Evolutionary conservation across 2,329 filamentous ascomycete species (phyloP).

Genomic region (Aspergillus eucalypticola): DNA sequence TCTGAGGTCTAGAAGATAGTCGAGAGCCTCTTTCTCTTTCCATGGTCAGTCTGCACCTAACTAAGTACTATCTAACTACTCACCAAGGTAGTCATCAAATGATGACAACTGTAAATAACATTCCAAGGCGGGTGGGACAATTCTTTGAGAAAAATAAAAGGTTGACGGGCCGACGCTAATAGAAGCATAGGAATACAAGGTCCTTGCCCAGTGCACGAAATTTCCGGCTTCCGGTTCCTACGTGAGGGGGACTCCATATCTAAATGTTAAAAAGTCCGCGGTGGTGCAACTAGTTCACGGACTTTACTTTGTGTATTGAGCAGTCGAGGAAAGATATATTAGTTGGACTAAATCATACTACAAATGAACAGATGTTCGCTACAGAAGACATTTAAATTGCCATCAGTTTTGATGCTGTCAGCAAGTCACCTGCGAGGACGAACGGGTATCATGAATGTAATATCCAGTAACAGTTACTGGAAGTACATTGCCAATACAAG

Average conservation of each 20-base stretch:
- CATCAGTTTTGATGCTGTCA: background rate
- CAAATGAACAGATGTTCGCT: background rate
- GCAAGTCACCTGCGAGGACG: background rate
- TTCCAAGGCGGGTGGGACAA: constrained; percentile 16
- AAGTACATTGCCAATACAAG: constrained; percentile 1
- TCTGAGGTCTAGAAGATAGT: no score
- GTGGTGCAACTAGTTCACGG: constrained; percentile 18
- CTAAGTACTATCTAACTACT: no score
- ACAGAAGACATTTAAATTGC: background rate
- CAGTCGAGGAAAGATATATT: no score
- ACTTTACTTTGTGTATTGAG: background rate
- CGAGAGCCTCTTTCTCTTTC: no score
- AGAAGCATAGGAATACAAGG: constrained; percentile 8
- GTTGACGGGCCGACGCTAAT: constrained; percentile 21
- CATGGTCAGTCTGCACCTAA: no score
- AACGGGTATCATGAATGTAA: background rate
- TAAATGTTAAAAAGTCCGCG: constrained; percentile 15
- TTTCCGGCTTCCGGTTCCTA: constrained; percentile 16
- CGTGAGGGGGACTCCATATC: no score
- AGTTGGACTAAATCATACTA: background rate
- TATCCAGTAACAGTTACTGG: background rate
- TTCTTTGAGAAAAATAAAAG: constrained; percentile 6
- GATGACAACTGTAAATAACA: no score
- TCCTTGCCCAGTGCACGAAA: constrained; percentile 6
- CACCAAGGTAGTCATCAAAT: no score